A percentile compares a stretch with the other conserved stretches of the same genome.
Conservation (phyloP, 164 flowering plant genomes). For the Hamamelis virginiana region DNA sequence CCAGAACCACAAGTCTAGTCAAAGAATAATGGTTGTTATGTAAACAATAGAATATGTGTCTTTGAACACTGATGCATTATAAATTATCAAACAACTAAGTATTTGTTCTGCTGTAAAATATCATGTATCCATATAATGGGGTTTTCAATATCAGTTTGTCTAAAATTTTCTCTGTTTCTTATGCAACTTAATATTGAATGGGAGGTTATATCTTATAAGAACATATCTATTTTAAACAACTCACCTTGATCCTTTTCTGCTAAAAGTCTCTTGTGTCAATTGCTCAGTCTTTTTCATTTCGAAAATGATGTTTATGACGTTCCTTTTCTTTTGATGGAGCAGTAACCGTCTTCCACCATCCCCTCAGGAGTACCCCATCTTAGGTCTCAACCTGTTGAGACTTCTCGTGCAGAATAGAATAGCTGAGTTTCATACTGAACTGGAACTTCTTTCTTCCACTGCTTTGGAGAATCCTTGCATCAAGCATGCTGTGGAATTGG, state of each 20-base stretch:
- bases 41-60: too few relatives aligned
- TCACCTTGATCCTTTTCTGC: background rate
- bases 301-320: background rate
- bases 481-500: conserved; percentile 86
- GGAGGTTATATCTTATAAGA: background rate
- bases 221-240: background rate
- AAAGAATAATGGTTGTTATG: too few relatives aligned
- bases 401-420: conserved; percentile 93
- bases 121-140: too few relatives aligned
- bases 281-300: background rate
- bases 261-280: background rate
- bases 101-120: too few relatives aligned
- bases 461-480: conserved; percentile 86
- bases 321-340: conserved; percentile 30
- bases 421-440: conserved; percentile 90
- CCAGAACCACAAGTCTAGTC: too few relatives aligned
- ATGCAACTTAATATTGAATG: too few relatives aligned
- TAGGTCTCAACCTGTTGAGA: conserved; percentile 90
- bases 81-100: too few relatives aligned
- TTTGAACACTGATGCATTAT: too few relatives aligned
- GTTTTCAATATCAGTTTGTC: too few relatives aligned
- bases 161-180: too few relatives aligned
- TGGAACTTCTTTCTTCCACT: conserved; percentile 71
- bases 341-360: conserved; percentile 72
- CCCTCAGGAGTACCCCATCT: conserved; percentile 71